Evolutionary conservation across 805 yeast genomes (phyloP).

Genomic region (Candida germanica): DNA sequence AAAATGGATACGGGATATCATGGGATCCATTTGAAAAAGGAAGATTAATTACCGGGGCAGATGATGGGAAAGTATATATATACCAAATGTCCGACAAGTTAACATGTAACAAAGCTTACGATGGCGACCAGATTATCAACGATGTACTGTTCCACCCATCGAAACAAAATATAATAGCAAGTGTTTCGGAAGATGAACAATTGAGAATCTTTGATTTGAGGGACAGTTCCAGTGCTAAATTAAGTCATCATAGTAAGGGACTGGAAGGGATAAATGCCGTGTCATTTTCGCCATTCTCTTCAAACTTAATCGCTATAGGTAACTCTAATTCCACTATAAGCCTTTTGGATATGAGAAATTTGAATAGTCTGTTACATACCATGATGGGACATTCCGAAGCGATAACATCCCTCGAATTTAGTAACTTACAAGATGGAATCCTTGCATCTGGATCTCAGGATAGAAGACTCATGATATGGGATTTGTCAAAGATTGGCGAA

Average conservation of each 20-base stretch:
- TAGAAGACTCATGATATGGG: slow-evolving; percentile 79
- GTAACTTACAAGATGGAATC: slow-evolving; percentile 73
- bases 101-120: slow-evolving; percentile 10
- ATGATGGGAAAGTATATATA: slow-evolving; percentile 60
- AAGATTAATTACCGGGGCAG: slow-evolving; percentile 57
- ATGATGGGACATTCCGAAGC: slow-evolving; percentile 80
- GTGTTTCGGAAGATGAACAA: slow-evolving; percentile 70
- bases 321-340: slow-evolving; percentile 65
- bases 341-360: slow-evolving; percentile 59
- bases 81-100: slow-evolving; percentile 46
- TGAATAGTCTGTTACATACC: slow-evolving; percentile 50
- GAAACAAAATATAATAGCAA: slow-evolving; percentile 53
- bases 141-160: slow-evolving; percentile 71
- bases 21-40: slow-evolving; percentile 56
- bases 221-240: slow-evolving; percentile 22
- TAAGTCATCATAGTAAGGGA: slow-evolving; percentile 22
- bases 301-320: slow-evolving; percentile 63
- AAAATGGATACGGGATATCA: slow-evolving; percentile 72
- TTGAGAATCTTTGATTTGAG: slow-evolving; percentile 56
- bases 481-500: slow-evolving; percentile 71
- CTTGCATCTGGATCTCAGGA: slow-evolving; percentile 77
- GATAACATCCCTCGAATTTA: slow-evolving; percentile 72
- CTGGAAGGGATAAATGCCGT: slow-evolving; percentile 55
- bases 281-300: slow-evolving; percentile 61
- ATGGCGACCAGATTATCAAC: slow-evolving; percentile 57